phyloP scores from a whole-genome alignment of 2,329 filamentous ascomycete species.

The Huntiella omanensis region DNA sequence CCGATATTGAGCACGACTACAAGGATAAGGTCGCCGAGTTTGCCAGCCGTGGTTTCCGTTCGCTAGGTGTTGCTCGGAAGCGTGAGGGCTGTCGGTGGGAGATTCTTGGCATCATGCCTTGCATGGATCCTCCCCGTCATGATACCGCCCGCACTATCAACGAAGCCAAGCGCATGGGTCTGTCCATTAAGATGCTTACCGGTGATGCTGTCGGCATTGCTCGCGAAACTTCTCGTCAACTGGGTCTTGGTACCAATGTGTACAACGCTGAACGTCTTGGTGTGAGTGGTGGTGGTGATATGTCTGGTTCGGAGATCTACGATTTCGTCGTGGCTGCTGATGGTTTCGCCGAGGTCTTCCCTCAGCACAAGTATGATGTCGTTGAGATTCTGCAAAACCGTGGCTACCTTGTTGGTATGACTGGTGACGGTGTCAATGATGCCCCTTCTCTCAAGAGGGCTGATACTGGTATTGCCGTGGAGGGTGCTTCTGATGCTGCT shows the following conservation, averaged over 20 bases:
- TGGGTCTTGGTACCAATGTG: conserved; percentile 80
- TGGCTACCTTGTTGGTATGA: conserved; percentile 90
- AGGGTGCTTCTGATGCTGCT: conserved; percentile 79
- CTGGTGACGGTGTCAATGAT: conserved; percentile 89
- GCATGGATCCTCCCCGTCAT: conserved; percentile 76
- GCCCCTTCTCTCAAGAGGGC: conserved; percentile 84
- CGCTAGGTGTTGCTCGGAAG: conserved; percentile 83
- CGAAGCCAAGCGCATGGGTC: conserved; percentile 71
- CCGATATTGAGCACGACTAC: conserved; percentile 63
- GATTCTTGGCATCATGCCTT: conserved; percentile 88
- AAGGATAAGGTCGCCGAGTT: conserved; percentile 88
- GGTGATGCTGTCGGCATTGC: conserved; percentile 88
- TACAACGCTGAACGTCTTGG: conserved; percentile 87
- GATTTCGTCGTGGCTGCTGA: conserved; percentile 91
- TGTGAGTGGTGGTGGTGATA: conserved; percentile 75
- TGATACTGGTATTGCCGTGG: conserved; percentile 89
- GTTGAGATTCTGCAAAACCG: conserved; percentile 86
- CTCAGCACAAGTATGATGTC: conserved; percentile 88
- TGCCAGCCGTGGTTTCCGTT: conserved; percentile 82
- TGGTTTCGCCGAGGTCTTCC: conserved; percentile 88
- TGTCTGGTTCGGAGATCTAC: conserved; percentile 85
- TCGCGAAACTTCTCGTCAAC: conserved; percentile 75
- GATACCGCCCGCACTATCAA: conserved; percentile 81
- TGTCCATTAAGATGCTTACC: conserved; percentile 92
- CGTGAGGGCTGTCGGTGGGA: conserved; percentile 67